A percentile compares a stretch with the other conserved stretches of the same genome.
Evolutionary conservation across 352 stramenopile genomes (phyloP).

Genomic region (Pythium oligandrum): DNA sequence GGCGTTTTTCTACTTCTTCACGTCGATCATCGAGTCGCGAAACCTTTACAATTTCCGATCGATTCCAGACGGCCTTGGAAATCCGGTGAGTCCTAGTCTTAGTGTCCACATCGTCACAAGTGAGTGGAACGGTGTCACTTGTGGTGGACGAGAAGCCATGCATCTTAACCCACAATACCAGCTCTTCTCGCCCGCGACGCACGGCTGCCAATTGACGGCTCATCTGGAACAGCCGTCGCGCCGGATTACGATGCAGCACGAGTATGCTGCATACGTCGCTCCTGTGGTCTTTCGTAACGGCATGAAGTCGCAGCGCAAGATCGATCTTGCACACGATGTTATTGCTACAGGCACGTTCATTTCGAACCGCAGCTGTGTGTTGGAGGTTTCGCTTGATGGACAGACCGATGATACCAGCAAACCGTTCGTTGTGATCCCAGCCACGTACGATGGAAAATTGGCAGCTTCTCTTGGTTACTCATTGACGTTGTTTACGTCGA

Average conservation of each 20-base stretch:
- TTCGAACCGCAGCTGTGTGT: conserved; percentile 73
- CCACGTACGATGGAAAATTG: conserved; percentile 26
- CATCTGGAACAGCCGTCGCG: conserved; percentile 77
- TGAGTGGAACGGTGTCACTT: conserved; percentile 81
- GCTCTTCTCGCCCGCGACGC: conserved; percentile 54
- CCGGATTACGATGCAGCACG: conserved; percentile 62
- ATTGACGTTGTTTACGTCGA: conserved; percentile 24
- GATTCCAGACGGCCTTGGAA: conserved; percentile 52
- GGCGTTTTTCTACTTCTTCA: conserved; percentile 79
- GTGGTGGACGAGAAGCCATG: conserved; percentile 71
- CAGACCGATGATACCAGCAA: conserved; percentile 2
- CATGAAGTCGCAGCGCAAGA: conserved; percentile 60
- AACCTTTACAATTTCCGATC: conserved; percentile 85
- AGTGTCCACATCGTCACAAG: conserved; percentile 70
- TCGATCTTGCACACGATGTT: conserved; percentile 74
- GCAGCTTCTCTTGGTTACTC: conserved; percentile 14
- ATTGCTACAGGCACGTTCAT: conserved; percentile 82
- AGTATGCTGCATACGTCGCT: conserved; percentile 76
- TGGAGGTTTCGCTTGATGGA: conserved; percentile 44
- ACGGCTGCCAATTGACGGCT: conserved; percentile 43
- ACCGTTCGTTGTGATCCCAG: conserved; percentile 29
- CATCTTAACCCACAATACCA: conserved; percentile 86
- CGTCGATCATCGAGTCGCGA: conserved; percentile 62
- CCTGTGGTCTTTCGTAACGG: conserved; percentile 77
- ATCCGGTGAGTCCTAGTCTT: conserved; percentile 45